phyloP scores from a whole-genome alignment of 2,329 filamentous ascomycete species.

The Rhynchosporium secalis region DNA sequence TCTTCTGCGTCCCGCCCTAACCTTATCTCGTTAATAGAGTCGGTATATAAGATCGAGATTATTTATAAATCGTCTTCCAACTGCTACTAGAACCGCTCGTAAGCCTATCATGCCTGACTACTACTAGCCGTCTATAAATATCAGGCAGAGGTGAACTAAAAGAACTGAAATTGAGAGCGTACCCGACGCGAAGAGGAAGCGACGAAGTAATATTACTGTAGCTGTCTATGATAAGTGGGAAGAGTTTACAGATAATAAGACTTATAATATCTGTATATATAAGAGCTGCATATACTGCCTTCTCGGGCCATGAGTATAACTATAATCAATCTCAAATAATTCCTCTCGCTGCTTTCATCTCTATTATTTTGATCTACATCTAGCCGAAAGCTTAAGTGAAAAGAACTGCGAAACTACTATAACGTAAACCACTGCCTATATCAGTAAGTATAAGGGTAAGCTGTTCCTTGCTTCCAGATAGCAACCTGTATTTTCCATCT shows the following conservation, averaged over 20 bases:
- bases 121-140: background rate
- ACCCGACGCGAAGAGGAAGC: background rate
- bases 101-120: background rate
- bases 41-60: background rate
- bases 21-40: background rate
- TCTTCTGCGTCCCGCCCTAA: background rate
- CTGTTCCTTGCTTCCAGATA: too few relatives aligned
- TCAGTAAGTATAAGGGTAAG: too few relatives aligned
- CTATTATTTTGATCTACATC: background rate
- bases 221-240: background rate
- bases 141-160: background rate
- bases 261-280: background rate
- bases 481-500: too few relatives aligned
- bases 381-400: background rate
- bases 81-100: background rate
- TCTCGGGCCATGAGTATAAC: constrained; percentile 7
- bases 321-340: background rate
- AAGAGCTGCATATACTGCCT: background rate
- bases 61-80: background rate
- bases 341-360: background rate
- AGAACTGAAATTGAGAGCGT: background rate
- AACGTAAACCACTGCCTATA: too few relatives aligned
- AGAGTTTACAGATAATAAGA: background rate
- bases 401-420: too few relatives aligned
- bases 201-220: background rate